Evolutionary conservation across 768 basidiomycete genomes (phyloP).

Genomic region (Rhizopogon roseolus): DNA sequence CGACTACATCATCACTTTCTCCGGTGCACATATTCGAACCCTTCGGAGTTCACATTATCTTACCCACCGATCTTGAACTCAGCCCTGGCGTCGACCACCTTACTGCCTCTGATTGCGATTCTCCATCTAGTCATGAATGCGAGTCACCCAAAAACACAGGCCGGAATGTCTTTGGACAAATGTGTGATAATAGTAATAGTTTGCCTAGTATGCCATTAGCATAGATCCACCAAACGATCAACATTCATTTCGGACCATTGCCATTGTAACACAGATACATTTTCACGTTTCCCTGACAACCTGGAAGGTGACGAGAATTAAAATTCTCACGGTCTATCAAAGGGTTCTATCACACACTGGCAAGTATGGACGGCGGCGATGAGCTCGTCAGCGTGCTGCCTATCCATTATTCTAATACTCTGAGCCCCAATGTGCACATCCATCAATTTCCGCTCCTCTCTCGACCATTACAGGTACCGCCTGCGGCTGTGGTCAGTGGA

Average conservation of each 20-base stretch:
- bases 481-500: constrained; percentile 66
- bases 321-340: not conserved
- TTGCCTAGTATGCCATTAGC: not conserved
- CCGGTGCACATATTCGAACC: constrained; percentile 8
- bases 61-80: not conserved
- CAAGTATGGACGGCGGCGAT: constrained; percentile 38
- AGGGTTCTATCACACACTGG: not conserved
- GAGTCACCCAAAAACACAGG: not conserved
- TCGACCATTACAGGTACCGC: constrained; percentile 70
- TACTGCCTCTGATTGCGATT: not conserved
- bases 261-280: constrained; percentile 2
- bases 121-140: not conserved
- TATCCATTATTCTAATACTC: constrained; percentile 61
- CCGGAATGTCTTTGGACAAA: constrained; percentile 1
- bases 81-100: not conserved
- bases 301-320: not conserved
- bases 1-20: constrained; percentile 7
- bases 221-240: constrained; percentile 3
- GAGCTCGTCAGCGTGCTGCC: constrained; percentile 66
- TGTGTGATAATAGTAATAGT: constrained; percentile 8
- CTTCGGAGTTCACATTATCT: not conserved
- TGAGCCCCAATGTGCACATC: constrained; percentile 62
- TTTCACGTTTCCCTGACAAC: not conserved
- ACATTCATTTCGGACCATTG: constrained; percentile 4
- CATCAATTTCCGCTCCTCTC: constrained; percentile 80